Percentiles rank a stretch among this genome's conserved stretches.
These are phyloP conservation scores for Candida sithepensis DNA, from an alignment of 805 yeast genomes.

Conservation along the genomic window DNA sequence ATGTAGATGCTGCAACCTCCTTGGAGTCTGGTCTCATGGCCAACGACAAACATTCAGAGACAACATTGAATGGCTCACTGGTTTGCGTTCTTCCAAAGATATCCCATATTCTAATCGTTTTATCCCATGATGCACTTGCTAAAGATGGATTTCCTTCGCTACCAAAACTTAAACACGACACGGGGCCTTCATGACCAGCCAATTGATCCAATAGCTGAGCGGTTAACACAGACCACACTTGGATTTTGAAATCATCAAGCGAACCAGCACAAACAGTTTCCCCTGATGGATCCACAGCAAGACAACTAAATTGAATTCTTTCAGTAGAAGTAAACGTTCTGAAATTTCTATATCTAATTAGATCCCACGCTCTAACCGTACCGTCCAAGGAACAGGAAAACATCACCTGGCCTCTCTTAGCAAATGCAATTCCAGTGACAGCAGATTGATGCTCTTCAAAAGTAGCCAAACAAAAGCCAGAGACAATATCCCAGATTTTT, in stretches of 20 bases:
- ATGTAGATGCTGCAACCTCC: constrained; percentile 79
- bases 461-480: constrained; percentile 91
- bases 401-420: constrained; percentile 84
- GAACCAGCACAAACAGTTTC: constrained; percentile 96
- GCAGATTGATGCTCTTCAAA: constrained; percentile 88
- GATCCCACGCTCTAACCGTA: constrained; percentile 96
- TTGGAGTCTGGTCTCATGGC: constrained; percentile 92
- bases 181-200: constrained; percentile 94
- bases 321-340: constrained; percentile 91
- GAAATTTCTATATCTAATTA: constrained; percentile 88
- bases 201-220: constrained; percentile 84
- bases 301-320: constrained; percentile 77
- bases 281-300: constrained; percentile 97
- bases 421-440: constrained; percentile 83
- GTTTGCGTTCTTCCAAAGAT: constrained; percentile 82
- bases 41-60: constrained; percentile 77
- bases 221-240: constrained; percentile 97
- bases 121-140: constrained; percentile 96
- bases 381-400: constrained; percentile 94
- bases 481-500: constrained; percentile 90
- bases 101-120: constrained; percentile 89
- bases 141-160: constrained; percentile 61
- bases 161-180: constrained; percentile 84
- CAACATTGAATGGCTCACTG: constrained; percentile 86
- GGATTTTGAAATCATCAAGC: constrained; percentile 81